Percentiles rank a stretch among this genome's conserved stretches.
phyloP scores from a whole-genome alignment of 2,329 filamentous ascomycete genomes.

The Botryotinia narcissicola region DNA sequence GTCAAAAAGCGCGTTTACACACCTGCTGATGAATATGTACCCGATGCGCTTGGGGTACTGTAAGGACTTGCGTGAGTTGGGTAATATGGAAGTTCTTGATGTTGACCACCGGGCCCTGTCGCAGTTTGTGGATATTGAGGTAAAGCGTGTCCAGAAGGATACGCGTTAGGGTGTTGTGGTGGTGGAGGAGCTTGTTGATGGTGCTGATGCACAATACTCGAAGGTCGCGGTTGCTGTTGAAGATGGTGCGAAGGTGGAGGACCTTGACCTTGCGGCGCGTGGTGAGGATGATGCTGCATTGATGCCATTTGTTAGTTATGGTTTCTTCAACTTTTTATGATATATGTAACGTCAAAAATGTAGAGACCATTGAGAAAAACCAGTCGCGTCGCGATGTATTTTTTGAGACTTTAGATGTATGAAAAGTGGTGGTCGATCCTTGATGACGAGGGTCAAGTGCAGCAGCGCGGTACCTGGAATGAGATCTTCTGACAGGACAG shows the following conservation, averaged over 20 bases:
- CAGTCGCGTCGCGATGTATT: conserved; percentile 38
- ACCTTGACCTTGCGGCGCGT: conserved; percentile 61
- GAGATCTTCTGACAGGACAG: conserved; percentile 34
- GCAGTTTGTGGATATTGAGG: conserved; percentile 66
- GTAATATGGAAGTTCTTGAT: conserved; percentile 74
- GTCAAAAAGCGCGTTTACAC: conserved; percentile 35
- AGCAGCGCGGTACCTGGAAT: conserved; percentile 33
- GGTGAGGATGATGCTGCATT: conserved; percentile 72
- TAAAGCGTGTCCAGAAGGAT: conserved; percentile 65
- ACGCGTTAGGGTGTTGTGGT: conserved; percentile 61
- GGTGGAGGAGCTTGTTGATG: conserved; percentile 63
- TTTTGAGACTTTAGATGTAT: conserved; percentile 34
- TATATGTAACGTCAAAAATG: conserved; percentile 32
- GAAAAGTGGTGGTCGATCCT: conserved; percentile 36
- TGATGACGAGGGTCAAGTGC: conserved; percentile 38
- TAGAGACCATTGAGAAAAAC: conserved; percentile 38
- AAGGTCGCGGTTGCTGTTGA: conserved; percentile 64
- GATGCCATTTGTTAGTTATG: conserved; percentile 33
- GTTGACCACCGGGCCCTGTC: conserved; percentile 60
- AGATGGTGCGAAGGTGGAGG: conserved; percentile 63
- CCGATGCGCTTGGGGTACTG: conserved; percentile 75
- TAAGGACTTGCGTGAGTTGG: conserved; percentile 79
- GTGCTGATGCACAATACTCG: conserved; percentile 68
- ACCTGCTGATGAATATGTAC: conserved; percentile 87
- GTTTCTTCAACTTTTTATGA: conserved; percentile 24